A percentile compares a stretch with the other conserved stretches of the same genome.
Conservation (phyloP, 768 basidiomycete genomes). For the Coprinellus aureogranulatus region DNA sequence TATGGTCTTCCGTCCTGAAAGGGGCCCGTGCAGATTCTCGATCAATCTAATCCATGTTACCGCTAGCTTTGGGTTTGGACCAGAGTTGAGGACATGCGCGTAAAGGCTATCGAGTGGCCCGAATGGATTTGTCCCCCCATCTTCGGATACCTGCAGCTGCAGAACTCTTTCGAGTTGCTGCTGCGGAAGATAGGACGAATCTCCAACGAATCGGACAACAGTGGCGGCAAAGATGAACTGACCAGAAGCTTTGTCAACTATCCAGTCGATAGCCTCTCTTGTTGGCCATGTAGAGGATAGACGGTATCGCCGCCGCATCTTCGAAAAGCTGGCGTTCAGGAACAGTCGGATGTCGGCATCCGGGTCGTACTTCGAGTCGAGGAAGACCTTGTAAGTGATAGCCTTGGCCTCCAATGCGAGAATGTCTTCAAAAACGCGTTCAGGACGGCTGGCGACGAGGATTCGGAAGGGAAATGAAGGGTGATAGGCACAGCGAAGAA, state of each 20-base stretch:
- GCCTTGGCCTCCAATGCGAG: not conserved
- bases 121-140: not conserved
- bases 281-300: not conserved
- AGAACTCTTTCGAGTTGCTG: conserved; percentile 7
- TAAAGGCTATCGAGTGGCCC: conserved; percentile 3
- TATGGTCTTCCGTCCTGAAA: not conserved
- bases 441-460: not conserved
- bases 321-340: not conserved
- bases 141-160: not conserved
- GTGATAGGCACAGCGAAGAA: not conserved
- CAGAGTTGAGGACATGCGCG: not conserved
- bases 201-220: conserved; percentile 10
- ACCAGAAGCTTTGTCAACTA: conserved; percentile 10
- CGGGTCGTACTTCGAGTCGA: not conserved
- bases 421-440: not conserved
- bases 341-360: not conserved
- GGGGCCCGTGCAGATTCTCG: not conserved
- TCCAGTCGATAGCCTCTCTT: not conserved
- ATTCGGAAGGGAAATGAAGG: not conserved
- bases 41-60: not conserved
- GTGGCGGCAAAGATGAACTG: conserved; percentile 18
- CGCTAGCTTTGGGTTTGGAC: not conserved
- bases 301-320: not conserved
- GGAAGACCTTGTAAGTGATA: not conserved
- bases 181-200: conserved; percentile 5